Base-by-base conservation (phyloP, 139 green algal genomes). In the Asterochloris erici region DNA sequence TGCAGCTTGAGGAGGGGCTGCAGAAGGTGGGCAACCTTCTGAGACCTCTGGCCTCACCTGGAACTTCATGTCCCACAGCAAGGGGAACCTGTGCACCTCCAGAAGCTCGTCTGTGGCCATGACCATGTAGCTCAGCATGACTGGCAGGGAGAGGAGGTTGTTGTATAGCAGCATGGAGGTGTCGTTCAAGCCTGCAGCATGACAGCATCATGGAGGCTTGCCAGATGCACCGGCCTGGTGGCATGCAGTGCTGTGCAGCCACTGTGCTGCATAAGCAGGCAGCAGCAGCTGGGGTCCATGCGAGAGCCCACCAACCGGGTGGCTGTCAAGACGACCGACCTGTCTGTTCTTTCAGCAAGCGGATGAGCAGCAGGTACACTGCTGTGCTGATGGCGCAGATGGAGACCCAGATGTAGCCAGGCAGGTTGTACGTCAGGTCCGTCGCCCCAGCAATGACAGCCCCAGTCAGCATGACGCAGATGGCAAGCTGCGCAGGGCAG, bases 91-190 rank as follows among this genome's bases (percentile, higher is more conserved):
- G 19, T 17, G 38, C 27, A 89, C 85, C 21, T 81, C 81, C 24
- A 78, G 66, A 10, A 85, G 23, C 63, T 93, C 89, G 26, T 76
- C 83, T 27, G 89, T 89, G 79, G 54, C 79, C 54, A 84, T 12
- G 14, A 86, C 17, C 74, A 91, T 73, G 78, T 84, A 89, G 9
- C 47, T 54, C 16, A 77, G 29, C 89, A 93, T 93, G 26, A 93
- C 69, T 17, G 89, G 89, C 62, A 91, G 81, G 24, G 84, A 68
- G 54, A 91, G 74, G 12, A 91, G 73, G 77, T 90, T 91, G 77
- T 91, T 93, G 86, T 91, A 89, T 61, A 88, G 83, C 64, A 93
- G 81, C 29, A 93, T 75, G n/a, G 84, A 82, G 60, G 68, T 81
- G 76, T 91, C 84, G 68, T 23, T 79, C 63, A 91, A 54, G 24